phyloP scores from a whole-genome alignment of 202 grass and related monocot species.

The Zoysia matrella region DNA sequence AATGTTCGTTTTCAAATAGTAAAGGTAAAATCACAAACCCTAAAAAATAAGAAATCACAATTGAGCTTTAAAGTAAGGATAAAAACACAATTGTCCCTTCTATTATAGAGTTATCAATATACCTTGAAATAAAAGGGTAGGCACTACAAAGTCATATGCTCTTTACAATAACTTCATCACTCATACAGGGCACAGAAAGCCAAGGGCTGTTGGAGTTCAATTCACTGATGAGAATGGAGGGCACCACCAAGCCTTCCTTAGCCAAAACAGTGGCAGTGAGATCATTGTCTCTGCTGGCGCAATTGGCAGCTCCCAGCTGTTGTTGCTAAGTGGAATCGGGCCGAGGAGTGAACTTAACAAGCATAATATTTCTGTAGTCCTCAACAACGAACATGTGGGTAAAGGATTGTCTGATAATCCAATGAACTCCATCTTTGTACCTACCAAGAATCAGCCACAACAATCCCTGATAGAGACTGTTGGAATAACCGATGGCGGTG shows the following conservation, averaged over 20 bases:
- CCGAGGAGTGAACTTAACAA: slow-evolving; percentile 57
- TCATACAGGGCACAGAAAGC: slow-evolving; percentile 43
- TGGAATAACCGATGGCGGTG: slow-evolving; percentile 65
- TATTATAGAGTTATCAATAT: not conserved
- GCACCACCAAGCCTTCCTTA: slow-evolving; percentile 57
- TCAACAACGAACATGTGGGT: slow-evolving; percentile 63
- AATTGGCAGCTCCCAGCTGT: slow-evolving; percentile 71
- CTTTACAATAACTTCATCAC: slow-evolving; percentile 43
- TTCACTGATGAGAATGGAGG: slow-evolving; percentile 45
- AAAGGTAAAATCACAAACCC: no score
- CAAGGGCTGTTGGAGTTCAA: slow-evolving; percentile 43
- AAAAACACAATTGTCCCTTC: no score
- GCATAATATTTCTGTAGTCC: slow-evolving; percentile 60
- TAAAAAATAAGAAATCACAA: no score
- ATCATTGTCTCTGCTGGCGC: slow-evolving; percentile 66
- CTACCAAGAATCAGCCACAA: slow-evolving; percentile 60
- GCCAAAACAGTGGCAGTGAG: slow-evolving; percentile 39
- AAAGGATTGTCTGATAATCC: slow-evolving; percentile 86
- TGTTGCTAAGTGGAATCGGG: slow-evolving; percentile 78
- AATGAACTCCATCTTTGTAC: slow-evolving; percentile 82
- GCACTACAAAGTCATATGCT: not conserved
- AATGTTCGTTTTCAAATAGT: no score
- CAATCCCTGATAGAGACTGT: slow-evolving; percentile 82
- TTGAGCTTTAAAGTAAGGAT: no score
- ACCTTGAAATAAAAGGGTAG: slow-evolving; percentile 5